A percentile compares a stretch with the other conserved stretches of the same genome.
These are phyloP conservation scores for Aspergillus clavatus DNA, from an alignment of 2,329 filamentous ascomycete genomes.

Conservation along the genomic window DNA sequence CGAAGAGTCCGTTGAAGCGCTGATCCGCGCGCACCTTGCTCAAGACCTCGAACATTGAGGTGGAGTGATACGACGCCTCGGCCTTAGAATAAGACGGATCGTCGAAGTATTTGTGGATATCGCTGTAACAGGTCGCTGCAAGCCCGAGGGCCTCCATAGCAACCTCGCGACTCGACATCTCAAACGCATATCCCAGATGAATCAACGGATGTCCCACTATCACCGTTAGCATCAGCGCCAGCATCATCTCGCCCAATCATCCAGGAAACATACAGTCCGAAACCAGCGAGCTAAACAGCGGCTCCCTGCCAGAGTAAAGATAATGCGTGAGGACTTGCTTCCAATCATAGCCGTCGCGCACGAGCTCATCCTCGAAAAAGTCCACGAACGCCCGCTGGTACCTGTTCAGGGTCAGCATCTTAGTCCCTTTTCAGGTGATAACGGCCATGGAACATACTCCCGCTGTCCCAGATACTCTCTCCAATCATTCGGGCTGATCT, in stretches of 20 bases:
- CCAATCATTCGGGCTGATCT: constrained; percentile 83
- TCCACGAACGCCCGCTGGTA: constrained; percentile 91
- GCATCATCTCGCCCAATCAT: neutral
- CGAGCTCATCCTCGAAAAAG: constrained; percentile 90
- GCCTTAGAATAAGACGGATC: constrained; percentile 62
- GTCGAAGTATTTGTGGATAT: constrained; percentile 61
- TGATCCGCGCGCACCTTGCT: constrained; percentile 63
- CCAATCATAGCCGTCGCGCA: constrained; percentile 76
- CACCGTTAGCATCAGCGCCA: constrained; percentile 22
- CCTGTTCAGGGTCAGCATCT: constrained; percentile 27
- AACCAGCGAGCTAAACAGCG: constrained; percentile 75
- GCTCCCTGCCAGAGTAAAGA: constrained; percentile 62
- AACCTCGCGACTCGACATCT: constrained; percentile 77
- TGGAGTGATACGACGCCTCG: constrained; percentile 55
- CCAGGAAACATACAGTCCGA: constrained; percentile 60
- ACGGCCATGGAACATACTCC: constrained; percentile 42
- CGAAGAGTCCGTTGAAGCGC: constrained; percentile 64
- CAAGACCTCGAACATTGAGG: constrained; percentile 66
- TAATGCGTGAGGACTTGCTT: constrained; percentile 70
- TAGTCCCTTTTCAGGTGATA: neutral
- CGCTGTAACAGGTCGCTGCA: constrained; percentile 54
- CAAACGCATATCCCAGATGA: constrained; percentile 88
- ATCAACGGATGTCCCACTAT: constrained; percentile 90
- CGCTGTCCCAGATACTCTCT: constrained; percentile 73
- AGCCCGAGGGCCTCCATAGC: constrained; percentile 83